Evolutionary conservation across 768 basidiomycete species (phyloP).

Genomic region (Hypsizygus marmoreus): DNA sequence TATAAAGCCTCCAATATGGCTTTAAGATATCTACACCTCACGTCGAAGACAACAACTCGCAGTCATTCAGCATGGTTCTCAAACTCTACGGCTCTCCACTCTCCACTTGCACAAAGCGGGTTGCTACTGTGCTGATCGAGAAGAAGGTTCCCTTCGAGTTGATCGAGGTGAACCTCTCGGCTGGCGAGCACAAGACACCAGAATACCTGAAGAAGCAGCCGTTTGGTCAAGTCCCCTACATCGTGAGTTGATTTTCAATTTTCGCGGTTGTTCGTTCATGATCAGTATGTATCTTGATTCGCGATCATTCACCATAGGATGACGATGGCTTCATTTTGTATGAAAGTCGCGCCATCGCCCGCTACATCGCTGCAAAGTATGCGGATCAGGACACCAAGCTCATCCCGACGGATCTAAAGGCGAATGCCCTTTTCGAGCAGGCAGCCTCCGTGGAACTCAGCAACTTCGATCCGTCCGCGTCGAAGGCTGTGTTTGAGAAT

Average conservation of each 20-base stretch:
- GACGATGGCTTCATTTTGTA: constrained; percentile 24
- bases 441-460: constrained; percentile 51
- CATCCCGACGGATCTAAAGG: constrained; percentile 44
- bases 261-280: constrained; percentile 33
- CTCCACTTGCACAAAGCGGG: constrained; percentile 51
- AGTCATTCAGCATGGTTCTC: constrained; percentile 48
- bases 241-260: constrained; percentile 18
- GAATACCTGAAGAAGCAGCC: constrained; percentile 46
- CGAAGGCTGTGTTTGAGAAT: constrained; percentile 44
- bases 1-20: too few species aligned
- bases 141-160: constrained; percentile 51
- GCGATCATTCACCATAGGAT: constrained; percentile 19
- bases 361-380: constrained; percentile 54
- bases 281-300: too few species aligned
- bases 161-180: constrained; percentile 38
- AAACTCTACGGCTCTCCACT: constrained; percentile 41
- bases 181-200: constrained; percentile 41
- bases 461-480: constrained; percentile 55
- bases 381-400: constrained; percentile 49
- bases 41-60: too few species aligned
- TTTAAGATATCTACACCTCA: too few species aligned
- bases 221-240: constrained; percentile 44
- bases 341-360: constrained; percentile 52
- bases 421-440: constrained; percentile 51
- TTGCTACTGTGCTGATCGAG: constrained; percentile 45